Evolutionary conservation across 192 early-diverging fungal species (phyloP), one percentile per base, ranked within the genome.

Genomic region (Backusella parvicylindrica): DNA sequence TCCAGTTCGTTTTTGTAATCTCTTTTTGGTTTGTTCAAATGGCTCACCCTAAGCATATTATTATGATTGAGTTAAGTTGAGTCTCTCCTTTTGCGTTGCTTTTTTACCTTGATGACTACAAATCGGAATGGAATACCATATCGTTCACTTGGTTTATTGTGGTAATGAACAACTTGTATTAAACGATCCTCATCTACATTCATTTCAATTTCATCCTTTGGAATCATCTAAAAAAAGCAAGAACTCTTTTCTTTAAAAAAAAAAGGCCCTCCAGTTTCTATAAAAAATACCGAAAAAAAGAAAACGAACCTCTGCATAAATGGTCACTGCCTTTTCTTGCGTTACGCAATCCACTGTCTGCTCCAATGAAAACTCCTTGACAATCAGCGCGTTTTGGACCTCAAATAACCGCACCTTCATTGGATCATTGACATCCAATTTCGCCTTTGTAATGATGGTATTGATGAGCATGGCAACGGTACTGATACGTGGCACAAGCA

Each of bases 121-220:
- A 98, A 92, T 74, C 83, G 78, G 84, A 99, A 97, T 18, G 97
- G 97, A 53, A 94, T 84, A 68, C 95, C 86, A 81, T 98, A 94
- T 5, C 84, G 77, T 30, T 87, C 85, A 23, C 67, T 47, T 13
- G 91, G 85, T 30, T 95, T 91, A 71, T 91, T 90, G 60, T 86
- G 82, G 76, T 92, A 96, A 76, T 97, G 95, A 77, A 91, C 89
- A 21, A 93, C 93, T 35, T 86, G 87, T 70, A 98, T 72, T 16
- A 88, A 43, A 9, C 66, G 41, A 53, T 88, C 85, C 18, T 75
- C 70, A 38, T 79, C 68, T 15, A 75, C 76, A 26, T 60, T 77
- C 56, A 84, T 82, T 11, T 60, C 28, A 18, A 66, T 30, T 47
- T 89, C 86, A 16, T 90, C 91, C 66, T 81, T 80, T 3, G 84